phyloP scores from a whole-genome alignment of 2,329 filamentous ascomycete species.

The Fusarium marasasianum region DNA sequence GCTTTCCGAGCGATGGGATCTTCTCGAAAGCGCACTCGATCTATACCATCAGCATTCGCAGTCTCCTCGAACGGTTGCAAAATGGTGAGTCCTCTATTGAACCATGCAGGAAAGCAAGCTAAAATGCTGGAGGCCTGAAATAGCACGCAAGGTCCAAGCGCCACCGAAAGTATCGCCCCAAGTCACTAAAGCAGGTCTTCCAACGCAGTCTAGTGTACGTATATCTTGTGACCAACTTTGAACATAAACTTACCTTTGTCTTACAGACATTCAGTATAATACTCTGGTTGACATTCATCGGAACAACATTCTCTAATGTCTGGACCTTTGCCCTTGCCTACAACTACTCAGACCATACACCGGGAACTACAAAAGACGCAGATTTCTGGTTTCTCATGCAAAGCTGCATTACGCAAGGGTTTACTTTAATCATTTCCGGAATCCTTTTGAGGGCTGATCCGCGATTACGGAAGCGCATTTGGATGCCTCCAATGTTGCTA shows the following conservation, averaged over 20 bases:
- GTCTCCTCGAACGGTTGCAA: neutral
- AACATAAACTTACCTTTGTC: rapidly evolving
- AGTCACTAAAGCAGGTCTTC: neutral
- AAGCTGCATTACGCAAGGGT: neutral
- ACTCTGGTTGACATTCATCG: neutral
- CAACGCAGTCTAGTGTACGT: neutral
- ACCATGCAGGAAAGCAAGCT: rapidly evolving
- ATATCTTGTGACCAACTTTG: rapidly evolving
- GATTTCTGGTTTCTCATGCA: neutral
- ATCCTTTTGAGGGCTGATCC: neutral
- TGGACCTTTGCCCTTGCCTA: neutral
- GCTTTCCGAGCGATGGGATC: neutral
- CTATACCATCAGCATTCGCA: neutral
- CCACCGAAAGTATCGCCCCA: rapidly evolving
- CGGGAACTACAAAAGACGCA: neutral
- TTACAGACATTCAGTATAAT: neutral
- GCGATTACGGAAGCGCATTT: neutral
- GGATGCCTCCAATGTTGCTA: neutral
- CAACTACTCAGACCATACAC: neutral
- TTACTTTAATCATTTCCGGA: rapidly evolving
- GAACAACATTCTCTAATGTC: neutral
- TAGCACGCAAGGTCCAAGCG: neutral
- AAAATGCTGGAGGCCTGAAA: rapidly evolving
- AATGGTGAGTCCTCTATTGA: neutral
- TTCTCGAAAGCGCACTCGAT: neutral